Evolutionary conservation across 352 stramenopile species (phyloP), one percentile per base, ranked within the genome.

Genomic region (Pythium dissimile): DNA sequence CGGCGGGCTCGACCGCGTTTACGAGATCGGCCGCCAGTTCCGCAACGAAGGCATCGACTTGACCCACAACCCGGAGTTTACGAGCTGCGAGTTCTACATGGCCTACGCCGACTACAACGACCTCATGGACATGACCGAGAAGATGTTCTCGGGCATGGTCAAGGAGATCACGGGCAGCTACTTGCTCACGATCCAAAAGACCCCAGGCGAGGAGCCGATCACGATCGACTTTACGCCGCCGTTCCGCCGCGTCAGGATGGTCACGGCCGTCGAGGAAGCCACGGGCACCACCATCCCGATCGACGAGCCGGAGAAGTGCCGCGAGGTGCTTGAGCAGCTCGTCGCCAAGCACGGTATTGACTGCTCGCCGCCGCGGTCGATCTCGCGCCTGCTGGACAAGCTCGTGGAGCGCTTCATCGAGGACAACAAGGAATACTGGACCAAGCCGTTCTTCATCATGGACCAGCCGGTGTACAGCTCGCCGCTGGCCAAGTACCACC

Each of bases 1-100:
- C 61, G 97, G 97, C 35, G 97, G 97, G 51, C 94, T 99, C 28
- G 94, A 99, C 49, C 84, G 91, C 48, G 97, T 99, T 20, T 99
- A 98, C 74, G 97, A 99, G 77, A 78, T 99, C 42, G 97, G 97
- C 32, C 90, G 96, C 12, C 97, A 99, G 68, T 99, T 99, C 75
- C 95, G 97, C 50, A 99, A 99, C 72, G 97, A 99, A 74, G 97
- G 97, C 44, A 97, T 99, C 39, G 96, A 96, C 34, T 86, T 97
- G 15, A 92, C 95, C 50, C 97, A 99, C 83, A 99, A 99, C 87
- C 97, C 96, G 1, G 97, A 99, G 74, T 99, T 99, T 63, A 99
- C 97, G 10, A 97, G 90, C 47, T 94, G 98, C 55, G 97, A 99
- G 80, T 88, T 99, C 45, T 99, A 99, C 86, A 92, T 98, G 84